These are phyloP conservation scores for Stellera chamaejasme DNA, from an alignment of 345 rosid genomes.

Conservation along the genomic window DNA sequence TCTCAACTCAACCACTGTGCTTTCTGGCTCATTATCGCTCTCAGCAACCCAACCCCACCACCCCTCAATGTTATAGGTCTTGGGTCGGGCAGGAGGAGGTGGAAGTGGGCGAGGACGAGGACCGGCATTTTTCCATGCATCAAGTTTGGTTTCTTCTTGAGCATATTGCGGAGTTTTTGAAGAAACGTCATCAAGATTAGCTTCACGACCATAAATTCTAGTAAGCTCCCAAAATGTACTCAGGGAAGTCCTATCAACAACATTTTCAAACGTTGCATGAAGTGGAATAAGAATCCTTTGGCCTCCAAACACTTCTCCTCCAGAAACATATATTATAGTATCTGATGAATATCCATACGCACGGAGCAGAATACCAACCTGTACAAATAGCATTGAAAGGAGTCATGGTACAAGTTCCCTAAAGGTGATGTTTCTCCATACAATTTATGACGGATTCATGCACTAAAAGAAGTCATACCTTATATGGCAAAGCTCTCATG, in stretches of 20 bases:
- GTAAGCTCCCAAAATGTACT: constrained; percentile 82
- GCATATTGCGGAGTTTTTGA: constrained; percentile 38
- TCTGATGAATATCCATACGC: constrained; percentile 93
- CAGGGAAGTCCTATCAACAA: constrained; percentile 82
- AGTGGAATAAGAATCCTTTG: constrained; percentile 84
- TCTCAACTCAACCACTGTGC: constrained; percentile 89
- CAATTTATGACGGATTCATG: not conserved
- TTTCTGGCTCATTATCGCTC: constrained; percentile 97
- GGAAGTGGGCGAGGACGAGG: constrained; percentile 97
- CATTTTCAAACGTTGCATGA: constrained; percentile 88
- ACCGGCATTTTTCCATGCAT: constrained; percentile 53
- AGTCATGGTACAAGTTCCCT: not conserved
- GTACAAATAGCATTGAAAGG: constrained; percentile 12
- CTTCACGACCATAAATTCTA: constrained; percentile 84
- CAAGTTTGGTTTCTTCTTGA: constrained; percentile 47
- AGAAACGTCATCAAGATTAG: constrained; percentile 37
- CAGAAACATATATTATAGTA: constrained; percentile 74
- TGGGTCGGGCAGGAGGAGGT: constrained; percentile 89
- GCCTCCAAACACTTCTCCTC: constrained; percentile 97
- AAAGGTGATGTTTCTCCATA: not conserved
- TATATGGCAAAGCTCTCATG: too few relatives aligned
- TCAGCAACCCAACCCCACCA: constrained; percentile 99
- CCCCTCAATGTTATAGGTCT: constrained; percentile 87
- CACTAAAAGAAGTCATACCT: too few relatives aligned
- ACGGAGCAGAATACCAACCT: constrained; percentile 94